These are phyloP conservation scores for slime mould (Dictyostelium discoideum) DNA, from an alignment of 78 protist species.

Conservation along the genomic window dicty_2.7 NC_007089.4:2905001-2905500, in stretches of 20 bases:
- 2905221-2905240: constrained; percentile 17
- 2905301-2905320: neutral
- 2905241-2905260: constrained; percentile 67
- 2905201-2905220: constrained; percentile 24
- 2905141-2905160: constrained; percentile 51
- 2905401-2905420: neutral
- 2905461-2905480: neutral
- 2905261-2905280: constrained; percentile 69
- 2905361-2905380: neutral
- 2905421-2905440: neutral
- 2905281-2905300: constrained; percentile 58
- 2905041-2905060: constrained; percentile 70
- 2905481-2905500: neutral
- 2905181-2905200: constrained; percentile 11
- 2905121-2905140: constrained; percentile 70
- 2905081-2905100: constrained; percentile 35
- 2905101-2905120: constrained; percentile 11
- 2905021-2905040: constrained; percentile 57
- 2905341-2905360: constrained; percentile 12
- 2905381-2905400: neutral
- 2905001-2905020: constrained; percentile 49
- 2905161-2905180: constrained; percentile 31
- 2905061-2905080: constrained; percentile 71
- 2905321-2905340: neutral
- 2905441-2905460: neutral